These are phyloP conservation scores for Thalassiosira ordinaria DNA, from an alignment of 352 stramenopile genomes.

Conservation along the genomic window DNA sequence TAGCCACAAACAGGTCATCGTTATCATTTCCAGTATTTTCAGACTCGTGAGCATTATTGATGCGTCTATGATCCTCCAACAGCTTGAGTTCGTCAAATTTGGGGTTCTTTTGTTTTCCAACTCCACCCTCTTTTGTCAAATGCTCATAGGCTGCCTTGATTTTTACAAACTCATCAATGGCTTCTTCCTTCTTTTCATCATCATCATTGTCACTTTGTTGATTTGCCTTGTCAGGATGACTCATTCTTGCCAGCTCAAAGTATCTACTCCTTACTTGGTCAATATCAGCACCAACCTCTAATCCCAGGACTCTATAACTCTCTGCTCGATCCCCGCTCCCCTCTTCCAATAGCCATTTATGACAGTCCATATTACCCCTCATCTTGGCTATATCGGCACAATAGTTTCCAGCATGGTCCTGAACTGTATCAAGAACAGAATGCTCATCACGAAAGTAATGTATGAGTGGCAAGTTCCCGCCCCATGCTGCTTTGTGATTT, in stretches of 20 bases:
- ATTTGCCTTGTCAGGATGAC: conserved; percentile 59
- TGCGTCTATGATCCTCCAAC: conserved; percentile 38
- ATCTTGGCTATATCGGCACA: conserved; percentile 81
- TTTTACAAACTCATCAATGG: conserved; percentile 56
- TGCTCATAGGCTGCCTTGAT: conserved; percentile 79
- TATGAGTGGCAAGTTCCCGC: conserved; percentile 71
- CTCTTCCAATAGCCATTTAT: conserved; percentile 68
- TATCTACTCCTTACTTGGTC: conserved; percentile 45
- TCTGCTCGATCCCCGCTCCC: conserved; percentile 59
- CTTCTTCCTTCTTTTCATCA: conserved; percentile 18
- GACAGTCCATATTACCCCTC: conserved; percentile 63
- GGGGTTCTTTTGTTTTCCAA: conserved; percentile 77
- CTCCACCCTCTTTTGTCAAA: conserved; percentile 67
- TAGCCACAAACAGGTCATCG: conserved; percentile 67
- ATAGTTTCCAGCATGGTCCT: conserved; percentile 81
- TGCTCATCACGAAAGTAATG: conserved; percentile 72
- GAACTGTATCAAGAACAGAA: conserved; percentile 68
- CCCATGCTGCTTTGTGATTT: conserved; percentile 82
- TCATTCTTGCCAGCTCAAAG: conserved; percentile 52
- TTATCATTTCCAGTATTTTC: conserved; percentile 31
- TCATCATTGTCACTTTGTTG: conserved; percentile 6
- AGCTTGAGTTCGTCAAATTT: conserved; percentile 68
- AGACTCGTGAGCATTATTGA: conserved; percentile 7
- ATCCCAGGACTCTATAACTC: conserved; percentile 65
- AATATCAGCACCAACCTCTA: conserved; percentile 43